A percentile compares a stretch with the other conserved stretches of the same genome.
These are phyloP conservation scores for Fusarium sp. DNA, from an alignment of 2,329 filamentous ascomycete species.

Conservation along the genomic window DNA sequence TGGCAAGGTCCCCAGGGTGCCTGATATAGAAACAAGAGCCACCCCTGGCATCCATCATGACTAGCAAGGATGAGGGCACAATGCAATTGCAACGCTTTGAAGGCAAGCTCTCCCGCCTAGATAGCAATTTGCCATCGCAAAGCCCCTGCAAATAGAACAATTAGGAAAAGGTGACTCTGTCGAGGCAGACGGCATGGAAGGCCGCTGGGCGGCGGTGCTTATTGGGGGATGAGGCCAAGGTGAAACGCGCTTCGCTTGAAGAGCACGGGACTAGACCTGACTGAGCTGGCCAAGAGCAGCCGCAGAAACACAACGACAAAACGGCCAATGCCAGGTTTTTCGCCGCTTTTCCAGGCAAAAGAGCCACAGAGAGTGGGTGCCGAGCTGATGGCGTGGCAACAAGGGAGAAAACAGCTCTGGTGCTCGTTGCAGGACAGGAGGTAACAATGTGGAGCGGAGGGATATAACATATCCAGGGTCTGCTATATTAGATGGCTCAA, in stretches of 20 bases:
- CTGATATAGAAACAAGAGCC: conserved; percentile 65
- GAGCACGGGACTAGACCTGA: conserved; percentile 43
- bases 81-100: conserved; percentile 37
- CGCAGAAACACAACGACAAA: conserved; percentile 34
- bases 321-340: conserved; percentile 38
- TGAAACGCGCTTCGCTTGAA: conserved; percentile 51
- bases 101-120: conserved; percentile 41
- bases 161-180: conserved; percentile 36
- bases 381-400: conserved; percentile 48
- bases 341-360: conserved; percentile 30
- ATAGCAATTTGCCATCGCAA: conserved; percentile 46
- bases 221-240: conserved; percentile 45
- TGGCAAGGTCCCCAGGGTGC: conserved; percentile 60
- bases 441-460: conserved; percentile 46
- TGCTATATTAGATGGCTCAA: conserved; percentile 50
- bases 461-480: conserved; percentile 52
- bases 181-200: conserved; percentile 42
- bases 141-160: conserved; percentile 42
- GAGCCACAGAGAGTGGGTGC: conserved; percentile 38
- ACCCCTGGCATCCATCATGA: conserved; percentile 50
- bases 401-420: conserved; percentile 46
- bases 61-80: conserved; percentile 44
- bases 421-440: conserved; percentile 45
- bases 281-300: conserved; percentile 46
- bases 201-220: conserved; percentile 41